phyloP scores from a whole-genome alignment of 164 flowering plant genomes.

The Chimonanthus praecox region DNA sequence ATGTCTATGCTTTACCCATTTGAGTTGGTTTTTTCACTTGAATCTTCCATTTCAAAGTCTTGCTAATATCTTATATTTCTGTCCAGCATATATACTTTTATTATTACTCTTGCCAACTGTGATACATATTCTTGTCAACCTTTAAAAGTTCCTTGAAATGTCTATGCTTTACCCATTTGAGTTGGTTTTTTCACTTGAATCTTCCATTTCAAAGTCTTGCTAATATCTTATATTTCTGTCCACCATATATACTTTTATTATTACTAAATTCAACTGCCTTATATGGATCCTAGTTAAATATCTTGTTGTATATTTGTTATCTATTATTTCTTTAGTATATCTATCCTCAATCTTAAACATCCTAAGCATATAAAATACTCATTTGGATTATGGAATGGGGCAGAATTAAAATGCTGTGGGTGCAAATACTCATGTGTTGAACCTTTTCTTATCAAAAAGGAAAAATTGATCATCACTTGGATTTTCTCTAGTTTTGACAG shows the following conservation, averaged over 20 bases:
- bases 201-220: neutral
- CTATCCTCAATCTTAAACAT: neutral
- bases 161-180: neutral
- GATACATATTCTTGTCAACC: no score
- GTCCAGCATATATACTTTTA: neutral
- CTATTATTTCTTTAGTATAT: neutral
- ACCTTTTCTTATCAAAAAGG: no score
- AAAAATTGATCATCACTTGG: no score
- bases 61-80: neutral
- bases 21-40: neutral
- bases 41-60: neutral
- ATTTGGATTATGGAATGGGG: no score
- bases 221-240: neutral
- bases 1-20: no score
- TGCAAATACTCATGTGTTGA: no score
- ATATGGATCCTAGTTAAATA: neutral
- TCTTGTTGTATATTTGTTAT: neutral
- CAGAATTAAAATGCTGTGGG: no score
- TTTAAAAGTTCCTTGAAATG: no score
- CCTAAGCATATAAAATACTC: no score
- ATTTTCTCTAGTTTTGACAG: no score
- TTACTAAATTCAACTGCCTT: neutral
- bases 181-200: neutral
- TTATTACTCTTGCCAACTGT: no score
- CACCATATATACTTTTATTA: neutral